Conservation (phyloP, 208 protist species). For the Acanthamoeba healyi region DNA sequence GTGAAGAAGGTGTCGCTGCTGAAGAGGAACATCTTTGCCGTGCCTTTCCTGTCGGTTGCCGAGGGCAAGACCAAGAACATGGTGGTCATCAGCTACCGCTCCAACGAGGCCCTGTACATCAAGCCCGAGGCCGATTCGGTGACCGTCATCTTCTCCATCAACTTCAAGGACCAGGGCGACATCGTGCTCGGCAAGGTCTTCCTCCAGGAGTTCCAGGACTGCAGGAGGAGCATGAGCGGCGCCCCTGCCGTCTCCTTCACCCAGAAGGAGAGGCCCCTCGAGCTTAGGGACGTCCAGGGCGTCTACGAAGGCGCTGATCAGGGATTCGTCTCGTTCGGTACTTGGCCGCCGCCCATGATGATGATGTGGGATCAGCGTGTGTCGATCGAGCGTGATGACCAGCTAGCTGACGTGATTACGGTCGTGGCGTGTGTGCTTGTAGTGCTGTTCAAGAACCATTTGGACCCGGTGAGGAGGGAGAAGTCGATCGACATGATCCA, state of each 20-base stretch:
- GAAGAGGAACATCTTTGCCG: constrained; percentile 82
- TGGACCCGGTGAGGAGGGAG: constrained; percentile 69
- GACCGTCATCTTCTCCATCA: constrained; percentile 87
- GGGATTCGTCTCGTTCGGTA: constrained; percentile 84
- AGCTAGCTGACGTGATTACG: too few species aligned
- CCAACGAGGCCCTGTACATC: constrained; percentile 84
- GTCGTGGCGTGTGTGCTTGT: too few species aligned
- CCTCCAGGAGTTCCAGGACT: constrained; percentile 79
- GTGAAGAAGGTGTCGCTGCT: constrained; percentile 81
- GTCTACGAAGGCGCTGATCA: constrained; percentile 75
- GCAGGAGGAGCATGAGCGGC: constrained; percentile 71
- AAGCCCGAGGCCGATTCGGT: constrained; percentile 83
- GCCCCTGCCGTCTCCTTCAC: constrained; percentile 81
- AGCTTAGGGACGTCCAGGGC: constrained; percentile 82
- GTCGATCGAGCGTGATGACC: too few species aligned
- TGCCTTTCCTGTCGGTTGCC: constrained; percentile 67
- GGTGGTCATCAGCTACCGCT: constrained; percentile 82
- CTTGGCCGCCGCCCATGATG: background rate
- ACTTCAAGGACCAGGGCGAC: constrained; percentile 86
- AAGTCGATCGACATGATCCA: constrained; percentile 85
- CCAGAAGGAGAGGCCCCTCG: constrained; percentile 82
- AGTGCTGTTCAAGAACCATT: too few species aligned
- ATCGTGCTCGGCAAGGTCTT: constrained; percentile 86
- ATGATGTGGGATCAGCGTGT: too few species aligned
- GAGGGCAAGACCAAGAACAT: constrained; percentile 47